A percentile compares a stretch with the other conserved stretches of the same genome.
phyloP scores from a whole-genome alignment of 306 rosid genomes.

The Cicer arietinum region DNA sequence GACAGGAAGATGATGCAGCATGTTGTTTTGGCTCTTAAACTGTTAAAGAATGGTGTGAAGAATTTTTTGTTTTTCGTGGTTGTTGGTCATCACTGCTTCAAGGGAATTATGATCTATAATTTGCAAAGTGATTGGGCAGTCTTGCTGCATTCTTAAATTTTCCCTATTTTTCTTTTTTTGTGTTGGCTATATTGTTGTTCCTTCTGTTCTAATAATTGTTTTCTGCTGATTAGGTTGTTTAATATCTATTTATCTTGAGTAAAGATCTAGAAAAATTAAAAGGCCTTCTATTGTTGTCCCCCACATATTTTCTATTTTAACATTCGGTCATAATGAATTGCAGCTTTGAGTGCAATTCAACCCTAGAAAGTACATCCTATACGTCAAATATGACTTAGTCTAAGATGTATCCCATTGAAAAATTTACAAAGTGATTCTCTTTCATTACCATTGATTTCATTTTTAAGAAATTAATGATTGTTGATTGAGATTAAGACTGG shows the following conservation, averaged over 20 bases:
- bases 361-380: constrained; percentile 17
- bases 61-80: constrained; percentile 3
- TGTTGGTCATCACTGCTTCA: constrained; percentile 13
- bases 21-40: background rate
- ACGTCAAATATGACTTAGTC: background rate
- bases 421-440: background rate
- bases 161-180: background rate
- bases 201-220: background rate
- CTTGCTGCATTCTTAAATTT: background rate
- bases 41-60: background rate
- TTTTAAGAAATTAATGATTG: background rate
- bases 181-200: background rate
- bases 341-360: constrained; percentile 8
- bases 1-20: background rate
- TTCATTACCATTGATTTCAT: background rate
- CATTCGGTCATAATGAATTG: background rate
- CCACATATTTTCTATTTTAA: background rate
- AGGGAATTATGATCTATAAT: background rate
- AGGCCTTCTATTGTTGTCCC: constrained; percentile 17
- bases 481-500: background rate
- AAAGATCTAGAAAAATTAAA: background rate
- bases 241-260: background rate
- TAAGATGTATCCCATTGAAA: background rate
- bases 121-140: constrained; percentile 26
- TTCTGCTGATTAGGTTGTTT: background rate